These are phyloP conservation scores for Cyberlindnera maritima DNA, from an alignment of 805 yeast species.

Conservation along the genomic window DNA sequence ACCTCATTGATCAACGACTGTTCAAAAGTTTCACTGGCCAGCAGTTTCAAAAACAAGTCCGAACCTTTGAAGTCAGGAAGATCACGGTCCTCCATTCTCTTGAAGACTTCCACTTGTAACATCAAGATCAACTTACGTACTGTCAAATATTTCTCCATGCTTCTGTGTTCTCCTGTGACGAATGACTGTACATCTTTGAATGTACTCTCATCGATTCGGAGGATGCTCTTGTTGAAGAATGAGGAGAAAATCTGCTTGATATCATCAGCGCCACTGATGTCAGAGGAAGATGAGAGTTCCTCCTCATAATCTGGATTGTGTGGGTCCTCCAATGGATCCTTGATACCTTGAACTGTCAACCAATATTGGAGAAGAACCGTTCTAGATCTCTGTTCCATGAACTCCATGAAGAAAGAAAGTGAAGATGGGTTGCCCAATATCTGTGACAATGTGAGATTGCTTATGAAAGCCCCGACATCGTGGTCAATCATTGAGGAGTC, in stretches of 20 bases:
- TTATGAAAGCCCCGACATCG: slow-evolving; percentile 26
- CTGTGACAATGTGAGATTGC: slow-evolving; percentile 35
- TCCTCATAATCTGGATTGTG: slow-evolving; percentile 29
- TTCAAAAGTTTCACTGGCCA: slow-evolving; percentile 42
- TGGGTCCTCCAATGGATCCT: slow-evolving; percentile 63
- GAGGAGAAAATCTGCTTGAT: slow-evolving; percentile 45
- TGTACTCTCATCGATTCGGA: slow-evolving; percentile 29
- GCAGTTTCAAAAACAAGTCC: slow-evolving; percentile 48
- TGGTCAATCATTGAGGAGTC: slow-evolving; percentile 10
- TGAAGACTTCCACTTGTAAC: slow-evolving; percentile 53
- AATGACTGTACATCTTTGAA: slow-evolving; percentile 38
- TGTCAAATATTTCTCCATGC: slow-evolving; percentile 36
- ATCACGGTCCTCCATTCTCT: slow-evolving; percentile 49
- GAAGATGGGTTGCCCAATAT: slow-evolving; percentile 48
- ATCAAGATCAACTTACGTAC: slow-evolving; percentile 61
- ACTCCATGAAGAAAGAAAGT: slow-evolving; percentile 48
- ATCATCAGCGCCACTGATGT: slow-evolving; percentile 48
- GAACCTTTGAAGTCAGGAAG: slow-evolving; percentile 62
- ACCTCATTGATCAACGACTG: slow-evolving; percentile 28
- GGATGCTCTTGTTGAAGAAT: slow-evolving; percentile 35
- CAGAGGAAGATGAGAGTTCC: slow-evolving; percentile 32
- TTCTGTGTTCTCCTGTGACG: slow-evolving; percentile 24
- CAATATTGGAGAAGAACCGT: slow-evolving; percentile 56
- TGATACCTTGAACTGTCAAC: slow-evolving; percentile 62
- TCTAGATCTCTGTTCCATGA: slow-evolving; percentile 50